Conservation (phyloP, 2,329 filamentous ascomycete species). For the Penicillium sp. region DNA sequence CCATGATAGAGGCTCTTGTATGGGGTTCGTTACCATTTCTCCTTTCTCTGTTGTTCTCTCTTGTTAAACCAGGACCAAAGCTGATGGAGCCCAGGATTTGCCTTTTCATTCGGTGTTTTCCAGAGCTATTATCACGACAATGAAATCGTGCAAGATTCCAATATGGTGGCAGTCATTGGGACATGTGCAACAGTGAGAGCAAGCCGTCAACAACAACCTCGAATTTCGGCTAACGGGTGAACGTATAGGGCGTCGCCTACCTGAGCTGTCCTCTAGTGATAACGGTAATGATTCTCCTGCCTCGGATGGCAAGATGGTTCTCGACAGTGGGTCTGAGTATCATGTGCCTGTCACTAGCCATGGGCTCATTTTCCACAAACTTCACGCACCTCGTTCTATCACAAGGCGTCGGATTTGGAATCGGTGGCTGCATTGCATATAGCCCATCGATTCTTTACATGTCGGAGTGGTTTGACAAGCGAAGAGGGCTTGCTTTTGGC, state of each 20-base stretch:
- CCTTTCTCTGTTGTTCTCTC: fast-evolving
- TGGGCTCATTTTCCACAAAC: conserved; percentile 28
- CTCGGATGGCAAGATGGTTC: conserved; percentile 21
- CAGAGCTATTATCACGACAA: conserved; percentile 35
- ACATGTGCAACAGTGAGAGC: conserved; percentile 31
- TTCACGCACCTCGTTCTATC: conserved; percentile 29
- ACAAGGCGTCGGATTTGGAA: conserved; percentile 38
- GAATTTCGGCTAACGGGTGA: neutral
- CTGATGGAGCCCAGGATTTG: conserved; percentile 20
- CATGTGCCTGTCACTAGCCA: conserved; percentile 27
- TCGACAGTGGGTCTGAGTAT: conserved; percentile 22
- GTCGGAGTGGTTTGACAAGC: conserved; percentile 55
- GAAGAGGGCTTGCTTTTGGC: conserved; percentile 48
- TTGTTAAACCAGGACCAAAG: neutral
- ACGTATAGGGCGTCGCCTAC: conserved; percentile 27
- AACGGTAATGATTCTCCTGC: conserved; percentile 23
- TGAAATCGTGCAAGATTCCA: conserved; percentile 26
- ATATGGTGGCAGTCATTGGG: conserved; percentile 34
- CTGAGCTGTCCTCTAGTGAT: conserved; percentile 26
- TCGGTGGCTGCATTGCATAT: conserved; percentile 53
- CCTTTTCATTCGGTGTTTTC: conserved; percentile 33
- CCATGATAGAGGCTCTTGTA: conserved; percentile 55
- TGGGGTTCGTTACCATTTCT: conserved; percentile 47
- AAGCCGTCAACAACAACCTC: too few species aligned
- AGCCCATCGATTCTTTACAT: conserved; percentile 50